A percentile compares a stretch with the other conserved stretches of the same genome.
These are phyloP conservation scores for Globisporangium nunn DNA, from an alignment of 352 stramenopile species.

Conservation along the genomic window DNA sequence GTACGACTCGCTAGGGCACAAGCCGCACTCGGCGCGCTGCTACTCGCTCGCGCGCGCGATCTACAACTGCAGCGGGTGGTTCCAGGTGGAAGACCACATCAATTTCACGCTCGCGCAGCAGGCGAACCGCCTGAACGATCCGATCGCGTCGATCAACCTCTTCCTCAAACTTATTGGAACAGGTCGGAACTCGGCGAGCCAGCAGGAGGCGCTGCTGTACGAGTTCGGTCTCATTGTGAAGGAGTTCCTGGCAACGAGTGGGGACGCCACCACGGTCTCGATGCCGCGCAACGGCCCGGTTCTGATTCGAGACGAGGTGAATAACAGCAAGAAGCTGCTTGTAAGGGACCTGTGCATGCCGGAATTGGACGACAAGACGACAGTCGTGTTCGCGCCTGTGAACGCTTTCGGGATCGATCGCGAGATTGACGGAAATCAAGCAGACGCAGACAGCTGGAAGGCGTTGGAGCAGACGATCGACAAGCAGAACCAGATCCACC, in stretches of 20 bases:
- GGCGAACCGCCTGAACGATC: constrained; percentile 64
- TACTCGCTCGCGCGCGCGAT: constrained; percentile 70
- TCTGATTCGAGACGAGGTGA: constrained; percentile 13
- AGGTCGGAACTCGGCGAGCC: constrained; percentile 70
- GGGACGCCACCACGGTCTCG: constrained; percentile 20
- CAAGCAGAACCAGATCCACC: constrained; percentile 61
- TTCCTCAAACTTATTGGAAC: constrained; percentile 84
- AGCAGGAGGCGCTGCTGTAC: constrained; percentile 77
- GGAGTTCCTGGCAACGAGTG: constrained; percentile 43
- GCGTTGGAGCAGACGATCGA: constrained; percentile 42
- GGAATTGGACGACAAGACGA: constrained; percentile 77
- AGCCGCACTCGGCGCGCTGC: constrained; percentile 72
- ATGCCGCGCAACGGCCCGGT: constrained; percentile 23
- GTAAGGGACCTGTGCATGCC: constrained; percentile 74
- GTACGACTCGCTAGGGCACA: constrained; percentile 68
- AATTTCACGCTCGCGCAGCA: constrained; percentile 83
- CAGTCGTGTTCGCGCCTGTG: constrained; percentile 67
- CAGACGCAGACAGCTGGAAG: constrained; percentile 52
- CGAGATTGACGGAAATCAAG: constrained; percentile 59
- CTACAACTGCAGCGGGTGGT: constrained; percentile 80
- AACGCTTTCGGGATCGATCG: constrained; percentile 68
- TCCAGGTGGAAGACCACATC: constrained; percentile 85
- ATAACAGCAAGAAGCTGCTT: constrained; percentile 40
- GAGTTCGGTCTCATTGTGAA: constrained; percentile 85
- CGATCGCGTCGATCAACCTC: constrained; percentile 77